Conservation (phyloP, 257 asterid species). For the Parsonsia alboflavescens region DNA sequence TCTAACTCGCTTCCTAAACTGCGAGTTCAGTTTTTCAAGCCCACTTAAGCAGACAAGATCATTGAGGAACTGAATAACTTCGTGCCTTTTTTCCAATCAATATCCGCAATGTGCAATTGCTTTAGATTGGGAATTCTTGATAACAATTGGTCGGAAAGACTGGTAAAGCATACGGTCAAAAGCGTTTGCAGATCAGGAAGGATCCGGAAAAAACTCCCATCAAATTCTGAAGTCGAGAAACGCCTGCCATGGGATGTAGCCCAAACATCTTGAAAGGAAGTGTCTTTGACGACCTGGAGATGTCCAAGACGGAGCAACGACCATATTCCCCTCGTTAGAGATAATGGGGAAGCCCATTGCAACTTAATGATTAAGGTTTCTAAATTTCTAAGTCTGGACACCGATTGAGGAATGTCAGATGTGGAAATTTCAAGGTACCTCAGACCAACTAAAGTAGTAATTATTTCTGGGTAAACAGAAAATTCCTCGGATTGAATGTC, state of each 20-base stretch:
- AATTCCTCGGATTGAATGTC: constrained; percentile 13
- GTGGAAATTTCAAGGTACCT: no score
- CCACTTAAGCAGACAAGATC: constrained; percentile 4
- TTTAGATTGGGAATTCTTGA: constrained; percentile 18
- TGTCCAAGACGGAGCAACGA: no score
- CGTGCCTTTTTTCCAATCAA: no score
- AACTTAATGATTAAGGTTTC: not conserved
- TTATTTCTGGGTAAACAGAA: constrained; percentile 1
- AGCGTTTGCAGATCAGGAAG: constrained; percentile 10
- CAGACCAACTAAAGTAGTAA: no score
- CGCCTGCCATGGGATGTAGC: no score
- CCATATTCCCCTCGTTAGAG: no score
- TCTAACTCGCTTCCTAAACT: not conserved
- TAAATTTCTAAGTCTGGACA: not conserved
- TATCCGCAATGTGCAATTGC: not conserved
- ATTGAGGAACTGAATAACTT: not conserved
- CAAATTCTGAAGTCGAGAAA: no score
- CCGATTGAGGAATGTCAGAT: no score
- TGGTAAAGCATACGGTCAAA: constrained; percentile 13
- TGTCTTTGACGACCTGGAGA: no score
- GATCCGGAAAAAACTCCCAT: no score
- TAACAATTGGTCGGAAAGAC: constrained; percentile 14
- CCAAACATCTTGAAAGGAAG: no score
- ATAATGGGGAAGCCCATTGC: no score
- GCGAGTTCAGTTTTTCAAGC: constrained; percentile 14